phyloP scores from a whole-genome alignment of 1,284 basidiomycete genomes.

The Rhodotorula sp. region DNA sequence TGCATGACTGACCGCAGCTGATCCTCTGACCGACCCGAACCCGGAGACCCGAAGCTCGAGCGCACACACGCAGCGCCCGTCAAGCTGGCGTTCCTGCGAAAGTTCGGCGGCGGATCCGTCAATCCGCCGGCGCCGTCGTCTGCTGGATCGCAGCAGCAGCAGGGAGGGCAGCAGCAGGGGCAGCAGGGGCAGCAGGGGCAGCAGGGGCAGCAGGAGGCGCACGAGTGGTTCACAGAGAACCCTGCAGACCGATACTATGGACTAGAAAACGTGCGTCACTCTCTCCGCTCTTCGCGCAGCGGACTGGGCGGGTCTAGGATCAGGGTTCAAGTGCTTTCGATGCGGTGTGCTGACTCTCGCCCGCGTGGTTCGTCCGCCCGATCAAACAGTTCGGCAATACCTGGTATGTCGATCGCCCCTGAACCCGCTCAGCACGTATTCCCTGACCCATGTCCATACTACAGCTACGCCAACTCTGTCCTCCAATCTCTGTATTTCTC shows the following conservation, averaged over 20 bases:
- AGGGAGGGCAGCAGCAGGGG: neutral
- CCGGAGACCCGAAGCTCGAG: neutral
- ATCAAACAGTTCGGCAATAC: constrained; percentile 72
- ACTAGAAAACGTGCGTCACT: constrained; percentile 75
- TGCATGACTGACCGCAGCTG: no score
- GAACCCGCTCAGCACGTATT: neutral
- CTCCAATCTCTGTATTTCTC: constrained; percentile 92
- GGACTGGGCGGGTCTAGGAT: neutral
- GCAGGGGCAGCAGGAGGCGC: constrained; percentile 1
- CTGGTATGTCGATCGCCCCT: constrained; percentile 56
- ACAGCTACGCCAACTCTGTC: constrained; percentile 94
- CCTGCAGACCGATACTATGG: constrained; percentile 62
- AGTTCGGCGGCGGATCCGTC: constrained; percentile 6
- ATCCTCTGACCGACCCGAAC: no score
- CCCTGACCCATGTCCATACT: constrained; percentile 1
- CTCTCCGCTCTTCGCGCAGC: neutral
- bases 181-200: neutral
- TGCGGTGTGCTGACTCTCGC: no score
- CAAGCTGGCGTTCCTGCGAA: constrained; percentile 13
- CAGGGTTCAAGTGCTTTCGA: no score
- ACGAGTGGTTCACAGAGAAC: constrained; percentile 32
- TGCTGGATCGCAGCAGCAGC: neutral
- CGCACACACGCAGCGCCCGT: neutral
- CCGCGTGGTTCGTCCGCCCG: neutral
- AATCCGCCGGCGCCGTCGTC: constrained; percentile 1